Evolutionary conservation across 2,329 filamentous ascomycete species (phyloP), one percentile per base, ranked within the genome.

Genomic region (Annulohypoxylon truncatum): DNA sequence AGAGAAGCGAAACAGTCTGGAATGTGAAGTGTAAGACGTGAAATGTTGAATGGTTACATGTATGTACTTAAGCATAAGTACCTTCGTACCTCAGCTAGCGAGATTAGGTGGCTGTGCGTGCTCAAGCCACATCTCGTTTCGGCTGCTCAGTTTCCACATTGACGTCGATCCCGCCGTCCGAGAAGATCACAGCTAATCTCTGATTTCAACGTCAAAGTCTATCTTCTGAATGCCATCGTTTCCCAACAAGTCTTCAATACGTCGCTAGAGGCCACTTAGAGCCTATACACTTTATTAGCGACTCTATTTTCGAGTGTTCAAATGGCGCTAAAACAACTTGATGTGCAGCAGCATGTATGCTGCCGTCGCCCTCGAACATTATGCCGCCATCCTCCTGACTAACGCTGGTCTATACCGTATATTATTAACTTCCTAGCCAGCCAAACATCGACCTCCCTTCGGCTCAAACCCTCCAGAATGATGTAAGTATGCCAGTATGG

Each of bases 101-200:
- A 46, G 22, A 44, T 38, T 10, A 46, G 20, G 66, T 68, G 59
- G 63, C 59, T 54, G 62, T 60, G 54, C 24, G 33, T n/a, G 52
- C 42, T 28, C 60, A 69, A 67, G 67, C 67, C 67, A 69, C 67
- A 64, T 55, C n/a, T 24, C n/a, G 12, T n/a, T 22, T 68, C 35
- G 61, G 65, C 44, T 47, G 44, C 15, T 54, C 24, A 40, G 44
- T 47, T 57, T 33, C 53, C 56, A 50, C 54, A 51, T 67, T 69
- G 63, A 61, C 66, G 59, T 64, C 54, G 60, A 63, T 64, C 61
- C 56, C 42, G 18, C 42, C 5, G n/a, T 64, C 28, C 50, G 13
- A 40, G 64, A 35, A 64, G 61, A 65, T 61, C 46, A 63, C 64
- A 65, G 55, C 60, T 61, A 67, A 67, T 67, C 64, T 64, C 28